Base-by-base conservation (phyloP, 2,329 filamentous ascomycete species). In the Trichoderma oligosporum region DNA sequence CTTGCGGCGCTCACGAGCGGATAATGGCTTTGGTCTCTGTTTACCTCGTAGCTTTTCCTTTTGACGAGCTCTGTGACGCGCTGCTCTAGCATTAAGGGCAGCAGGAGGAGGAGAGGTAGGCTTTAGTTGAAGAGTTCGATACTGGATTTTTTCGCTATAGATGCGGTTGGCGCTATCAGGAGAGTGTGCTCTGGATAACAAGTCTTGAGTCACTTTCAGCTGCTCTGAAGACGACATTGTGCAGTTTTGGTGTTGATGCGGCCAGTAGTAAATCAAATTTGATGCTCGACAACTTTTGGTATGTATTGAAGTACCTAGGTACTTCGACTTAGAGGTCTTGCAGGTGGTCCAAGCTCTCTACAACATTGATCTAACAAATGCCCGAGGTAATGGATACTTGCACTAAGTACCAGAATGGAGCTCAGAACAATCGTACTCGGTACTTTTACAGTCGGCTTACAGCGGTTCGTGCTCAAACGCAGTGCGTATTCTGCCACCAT, bases 121-220 rank as follows among this genome's bases (percentile, higher is more conserved):
- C 39, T 87, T 85, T 3, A 97, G 83, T 66, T 87, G 84, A 57
- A 97, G 84, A 0, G 90, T 86, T 45, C 91, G 90, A 68, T 90
- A 86, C 65, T 90, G 84, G 70, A 96, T 84, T 72, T 91, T 91
- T 62, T 96, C 89, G 61, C 81, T 79, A 78, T 88, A 93, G 71
- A 96, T 89, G 54, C 84, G 81, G 31, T 78, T 76, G 55, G 86
- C 83, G 57, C 82, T 85, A 62, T 87, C 81, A 24, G 90, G 86
- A 2, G 89, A 87, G 73, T 96, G 91, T 8, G 90, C 91, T 65
- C 89, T 86, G 5, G 81, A 74, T 53, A 97, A 86, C 49, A 97
- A 84, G 7, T 79, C 74, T 62, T 84, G 79, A 0, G 83, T 85
- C 8, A 82, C 68, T 42, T 73, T 67, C 27, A 57, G 52, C 39